Conservation (phyloP, 305 asterid genomes). For the Solanum hybrid region DNA sequence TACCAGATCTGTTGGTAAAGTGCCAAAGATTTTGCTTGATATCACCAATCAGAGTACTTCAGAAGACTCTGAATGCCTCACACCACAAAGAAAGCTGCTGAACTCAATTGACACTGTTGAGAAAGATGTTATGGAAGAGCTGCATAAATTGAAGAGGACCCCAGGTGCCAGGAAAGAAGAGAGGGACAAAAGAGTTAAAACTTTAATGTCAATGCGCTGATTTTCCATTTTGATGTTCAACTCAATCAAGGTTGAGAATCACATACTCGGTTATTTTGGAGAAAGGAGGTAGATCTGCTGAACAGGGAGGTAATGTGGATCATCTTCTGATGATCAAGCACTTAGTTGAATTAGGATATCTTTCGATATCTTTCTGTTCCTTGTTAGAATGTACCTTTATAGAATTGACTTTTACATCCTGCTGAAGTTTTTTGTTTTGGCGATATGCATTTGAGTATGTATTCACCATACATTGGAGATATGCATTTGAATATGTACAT, state of each 20-base stretch:
- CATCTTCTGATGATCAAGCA: slow-evolving; percentile 42
- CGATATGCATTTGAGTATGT: not conserved
- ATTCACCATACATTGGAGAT: not conserved
- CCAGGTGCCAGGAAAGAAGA: slow-evolving; percentile 60
- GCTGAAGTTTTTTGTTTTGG: not conserved
- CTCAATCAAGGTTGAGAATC: slow-evolving; percentile 52
- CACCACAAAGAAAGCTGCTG: slow-evolving; percentile 69
- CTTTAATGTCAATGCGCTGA: slow-evolving; percentile 72
- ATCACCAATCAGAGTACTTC: slow-evolving; percentile 27
- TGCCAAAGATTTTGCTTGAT: slow-evolving; percentile 59
- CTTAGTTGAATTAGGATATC: slow-evolving; percentile 5
- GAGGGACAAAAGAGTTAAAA: slow-evolving; percentile 51
- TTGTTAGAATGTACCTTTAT: not conserved
- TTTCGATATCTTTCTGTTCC: not conserved
- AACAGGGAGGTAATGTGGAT: slow-evolving; percentile 19
- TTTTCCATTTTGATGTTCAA: not conserved
- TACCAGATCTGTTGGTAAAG: slow-evolving; percentile 32
- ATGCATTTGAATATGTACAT: not conserved
- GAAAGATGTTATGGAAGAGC: slow-evolving; percentile 61
- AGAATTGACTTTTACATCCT: not conserved
- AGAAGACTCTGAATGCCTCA: slow-evolving; percentile 34
- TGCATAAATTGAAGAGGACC: slow-evolving; percentile 48
- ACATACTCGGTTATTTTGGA: not conserved
- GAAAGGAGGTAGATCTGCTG: slow-evolving; percentile 18
- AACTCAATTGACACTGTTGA: slow-evolving; percentile 66